Conservation (phyloP, 371 early-diverging fungal species). For the Mucor plumbeus region DNA sequence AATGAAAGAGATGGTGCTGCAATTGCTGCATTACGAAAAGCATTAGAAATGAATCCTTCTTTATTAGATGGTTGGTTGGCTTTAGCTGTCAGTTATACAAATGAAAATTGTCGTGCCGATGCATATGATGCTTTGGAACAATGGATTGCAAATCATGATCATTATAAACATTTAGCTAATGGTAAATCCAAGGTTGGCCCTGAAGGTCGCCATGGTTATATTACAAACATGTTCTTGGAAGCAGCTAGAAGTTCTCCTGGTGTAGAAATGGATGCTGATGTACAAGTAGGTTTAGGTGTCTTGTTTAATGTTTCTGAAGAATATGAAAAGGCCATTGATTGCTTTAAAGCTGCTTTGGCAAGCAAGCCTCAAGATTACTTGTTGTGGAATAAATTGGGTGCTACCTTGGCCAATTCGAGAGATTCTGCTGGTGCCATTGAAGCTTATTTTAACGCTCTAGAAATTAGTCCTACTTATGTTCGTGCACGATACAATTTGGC, state of each 20-base stretch:
- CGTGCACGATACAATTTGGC: conserved; percentile 95
- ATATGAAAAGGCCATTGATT: conserved; percentile 91
- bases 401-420: conserved; percentile 88
- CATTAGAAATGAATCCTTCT: conserved; percentile 70
- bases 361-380: conserved; percentile 86
- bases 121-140: conserved; percentile 84
- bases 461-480: conserved; percentile 89
- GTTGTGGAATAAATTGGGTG: conserved; percentile 94
- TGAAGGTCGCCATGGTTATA: conserved; percentile 59
- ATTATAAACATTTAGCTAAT: conserved; percentile 52
- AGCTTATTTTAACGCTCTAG: conserved; percentile 88
- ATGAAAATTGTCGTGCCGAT: conserved; percentile 79
- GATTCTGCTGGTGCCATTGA: conserved; percentile 82
- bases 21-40: conserved; percentile 82
- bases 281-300: conserved; percentile 91
- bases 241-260: conserved; percentile 73
- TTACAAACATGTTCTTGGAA: conserved; percentile 74
- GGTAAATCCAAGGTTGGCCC: conserved; percentile 9
- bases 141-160: conserved; percentile 77
- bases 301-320: conserved; percentile 87
- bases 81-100: conserved; percentile 89
- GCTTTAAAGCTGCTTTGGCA: conserved; percentile 88
- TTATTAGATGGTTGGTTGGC: conserved; percentile 78
- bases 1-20: conserved; percentile 91
- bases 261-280: conserved; percentile 79